These are phyloP conservation scores for Bryoglossum gracile DNA, from an alignment of 495 filamentous ascomycete species.

Conservation along the genomic window DNA sequence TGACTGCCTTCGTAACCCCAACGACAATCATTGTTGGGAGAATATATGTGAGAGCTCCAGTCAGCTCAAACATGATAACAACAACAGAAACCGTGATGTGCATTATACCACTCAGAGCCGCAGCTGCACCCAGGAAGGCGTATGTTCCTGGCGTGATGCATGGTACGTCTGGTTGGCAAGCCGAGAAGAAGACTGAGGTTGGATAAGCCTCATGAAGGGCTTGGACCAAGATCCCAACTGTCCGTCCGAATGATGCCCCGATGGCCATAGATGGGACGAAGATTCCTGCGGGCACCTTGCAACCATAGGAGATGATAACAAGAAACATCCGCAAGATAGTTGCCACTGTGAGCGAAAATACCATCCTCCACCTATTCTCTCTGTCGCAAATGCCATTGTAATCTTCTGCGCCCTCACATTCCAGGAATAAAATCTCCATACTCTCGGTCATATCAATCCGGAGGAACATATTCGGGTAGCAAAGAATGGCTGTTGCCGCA, in stretches of 20 bases:
- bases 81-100: constrained; percentile 94
- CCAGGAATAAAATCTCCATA: constrained; percentile 95
- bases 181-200: constrained; percentile 72
- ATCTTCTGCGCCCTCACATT: constrained; percentile 89
- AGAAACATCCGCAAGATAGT: constrained; percentile 75
- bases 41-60: constrained; percentile 91
- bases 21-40: constrained; percentile 98
- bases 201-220: constrained; percentile 80
- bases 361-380: constrained; percentile 69
- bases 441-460: constrained; percentile 98
- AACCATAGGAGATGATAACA: constrained; percentile 95
- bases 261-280: constrained; percentile 98
- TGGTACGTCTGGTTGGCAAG: constrained; percentile 84
- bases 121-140: constrained; percentile 86
- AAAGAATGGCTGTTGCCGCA: constrained; percentile 75
- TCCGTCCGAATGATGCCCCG: constrained; percentile 86
- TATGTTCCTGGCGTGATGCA: constrained; percentile 97
- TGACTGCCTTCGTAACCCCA: constrained; percentile 90
- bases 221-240: constrained; percentile 91
- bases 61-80: constrained; percentile 98
- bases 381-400: constrained; percentile 86
- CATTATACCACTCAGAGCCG: constrained; percentile 97
- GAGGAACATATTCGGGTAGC: constrained; percentile 93
- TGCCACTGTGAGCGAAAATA: constrained; percentile 70
- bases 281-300: constrained; percentile 95